Evolutionary conservation across 73 alveolate genomes (phyloP), one percentile per base, ranked within the genome.

Genomic region (Paramecium primaurelia): DNA sequence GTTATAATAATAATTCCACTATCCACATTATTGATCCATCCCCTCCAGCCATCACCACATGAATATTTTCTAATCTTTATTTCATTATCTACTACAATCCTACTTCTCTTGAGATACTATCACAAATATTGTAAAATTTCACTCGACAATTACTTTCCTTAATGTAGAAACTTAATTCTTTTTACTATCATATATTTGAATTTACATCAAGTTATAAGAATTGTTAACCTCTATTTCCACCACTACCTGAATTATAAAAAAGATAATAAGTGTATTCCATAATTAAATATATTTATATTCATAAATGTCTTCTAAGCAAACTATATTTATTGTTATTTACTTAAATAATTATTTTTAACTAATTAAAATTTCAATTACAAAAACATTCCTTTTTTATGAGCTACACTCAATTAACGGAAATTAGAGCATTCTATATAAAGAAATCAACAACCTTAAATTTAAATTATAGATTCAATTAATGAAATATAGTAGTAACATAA

Each of bases 11-110:
- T 25, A 80, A 96, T 60, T 92, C 84, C 8, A 95, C 95, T n/a
- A 96, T 90, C 87, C 94, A 95, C 96, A 96, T 95, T 64, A 96
- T 84, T 6, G 98, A 92, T 18, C 99, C 99, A 92, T 97, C 98
- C 11, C 99, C 99, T 3, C 98, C 98, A 16, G 96, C 96, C n/a
- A 93, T 89, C 18, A 93, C 86, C 0, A 91, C 60, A 38, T 68
- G n/a, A 3, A 83, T 89, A 22, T 25, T 14, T 8, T 42, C 49
- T 12, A 4, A 12, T 18, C 3, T 8, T 14, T n/a, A 5, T 26
- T 47, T 6, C 5, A 14, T 80, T 10, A 80, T 44, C 26, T 18
- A 5, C 49, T 40, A n/a, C 2, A 80, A 44, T 45, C 91, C 91
- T 49, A 44, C 30, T 6, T 80, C 26, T 80, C 91, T 80, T 1